phyloP scores from a whole-genome alignment of 805 yeast genomes.

The Lachancea mirantina region DNA sequence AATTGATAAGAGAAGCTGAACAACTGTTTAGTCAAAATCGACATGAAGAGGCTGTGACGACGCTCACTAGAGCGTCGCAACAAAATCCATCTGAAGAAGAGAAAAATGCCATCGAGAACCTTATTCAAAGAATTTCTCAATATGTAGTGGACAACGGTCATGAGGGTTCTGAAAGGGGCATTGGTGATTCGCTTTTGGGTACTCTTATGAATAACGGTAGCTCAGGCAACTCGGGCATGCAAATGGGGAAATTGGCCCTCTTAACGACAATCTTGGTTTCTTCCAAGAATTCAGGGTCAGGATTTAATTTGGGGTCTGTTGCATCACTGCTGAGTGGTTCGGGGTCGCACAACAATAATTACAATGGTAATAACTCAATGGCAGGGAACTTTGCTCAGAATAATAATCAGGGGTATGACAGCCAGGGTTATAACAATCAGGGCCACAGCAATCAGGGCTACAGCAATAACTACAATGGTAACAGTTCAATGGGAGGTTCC shows the following conservation, averaged over 20 bases:
- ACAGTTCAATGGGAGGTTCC: conserved; percentile 7
- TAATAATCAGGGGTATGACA: not conserved
- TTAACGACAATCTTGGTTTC: conserved; percentile 20
- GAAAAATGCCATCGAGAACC: conserved; percentile 18
- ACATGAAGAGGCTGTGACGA: conserved; percentile 24
- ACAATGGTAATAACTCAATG: not conserved
- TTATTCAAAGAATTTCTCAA: conserved; percentile 17
- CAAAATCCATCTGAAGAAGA: conserved; percentile 20
- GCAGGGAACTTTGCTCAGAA: not conserved
- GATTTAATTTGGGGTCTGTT: conserved; percentile 18
- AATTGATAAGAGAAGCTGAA: conserved; percentile 20
- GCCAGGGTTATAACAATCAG: too few relatives aligned
- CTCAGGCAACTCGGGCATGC: conserved; percentile 18
- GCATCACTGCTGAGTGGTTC: conserved; percentile 18
- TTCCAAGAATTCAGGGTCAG: conserved; percentile 11
- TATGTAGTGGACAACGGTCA: conserved; percentile 15
- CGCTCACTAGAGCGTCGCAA: conserved; percentile 22
- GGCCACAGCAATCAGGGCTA: too few relatives aligned
- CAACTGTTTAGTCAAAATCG: conserved; percentile 17
- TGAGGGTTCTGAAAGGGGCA: conserved; percentile 16
- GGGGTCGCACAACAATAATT: conserved; percentile 7
- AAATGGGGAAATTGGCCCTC: conserved; percentile 27
- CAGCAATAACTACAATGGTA: conserved; percentile 1
- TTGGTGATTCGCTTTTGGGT: conserved; percentile 18
- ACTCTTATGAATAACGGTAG: conserved; percentile 19